These are phyloP conservation scores for Linnemannia elongata DNA, from an alignment of 192 early-diverging fungal genomes.

Conservation along the genomic window DNA sequence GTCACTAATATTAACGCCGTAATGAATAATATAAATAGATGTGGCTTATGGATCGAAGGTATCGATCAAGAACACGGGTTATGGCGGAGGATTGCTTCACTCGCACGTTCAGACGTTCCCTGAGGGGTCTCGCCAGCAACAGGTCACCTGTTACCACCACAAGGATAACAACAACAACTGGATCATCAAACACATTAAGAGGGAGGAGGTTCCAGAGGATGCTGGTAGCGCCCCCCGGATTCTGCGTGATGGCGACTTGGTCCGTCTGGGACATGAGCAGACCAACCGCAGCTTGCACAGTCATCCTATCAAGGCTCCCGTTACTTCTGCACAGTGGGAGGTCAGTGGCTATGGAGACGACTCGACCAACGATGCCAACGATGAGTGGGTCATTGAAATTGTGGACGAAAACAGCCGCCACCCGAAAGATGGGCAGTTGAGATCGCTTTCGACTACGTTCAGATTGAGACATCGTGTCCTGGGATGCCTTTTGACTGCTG, in stretches of 20 bases:
- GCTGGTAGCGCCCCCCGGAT: conserved; percentile 77
- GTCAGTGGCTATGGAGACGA: conserved; percentile 91
- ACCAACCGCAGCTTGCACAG: conserved; percentile 89
- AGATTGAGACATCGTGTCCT: conserved; percentile 78
- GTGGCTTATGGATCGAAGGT: conserved; percentile 93
- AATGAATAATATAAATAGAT: conserved; percentile 67
- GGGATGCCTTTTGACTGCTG: conserved; percentile 84
- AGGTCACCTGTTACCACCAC: conserved; percentile 95
- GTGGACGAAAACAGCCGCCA: conserved; percentile 74
- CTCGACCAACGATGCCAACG: conserved; percentile 82
- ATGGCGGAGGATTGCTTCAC: conserved; percentile 92
- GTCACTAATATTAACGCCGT: neutral
- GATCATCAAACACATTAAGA: conserved; percentile 71
- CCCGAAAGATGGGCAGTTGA: conserved; percentile 62
- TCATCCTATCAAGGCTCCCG: conserved; percentile 81
- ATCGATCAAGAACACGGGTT: conserved; percentile 84
- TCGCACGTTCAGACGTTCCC: conserved; percentile 93
- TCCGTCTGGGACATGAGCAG: conserved; percentile 83
- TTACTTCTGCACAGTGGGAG: conserved; percentile 85
- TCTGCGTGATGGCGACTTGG: conserved; percentile 82
- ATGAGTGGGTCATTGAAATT: conserved; percentile 92
- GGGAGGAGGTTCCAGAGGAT: conserved; percentile 37
- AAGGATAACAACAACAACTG: conserved; percentile 96
- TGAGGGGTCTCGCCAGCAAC: conserved; percentile 89
- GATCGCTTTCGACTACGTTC: conserved; percentile 86